Conservation (phyloP, 768 basidiomycete genomes). For the Mycena sanguinolenta region DNA sequence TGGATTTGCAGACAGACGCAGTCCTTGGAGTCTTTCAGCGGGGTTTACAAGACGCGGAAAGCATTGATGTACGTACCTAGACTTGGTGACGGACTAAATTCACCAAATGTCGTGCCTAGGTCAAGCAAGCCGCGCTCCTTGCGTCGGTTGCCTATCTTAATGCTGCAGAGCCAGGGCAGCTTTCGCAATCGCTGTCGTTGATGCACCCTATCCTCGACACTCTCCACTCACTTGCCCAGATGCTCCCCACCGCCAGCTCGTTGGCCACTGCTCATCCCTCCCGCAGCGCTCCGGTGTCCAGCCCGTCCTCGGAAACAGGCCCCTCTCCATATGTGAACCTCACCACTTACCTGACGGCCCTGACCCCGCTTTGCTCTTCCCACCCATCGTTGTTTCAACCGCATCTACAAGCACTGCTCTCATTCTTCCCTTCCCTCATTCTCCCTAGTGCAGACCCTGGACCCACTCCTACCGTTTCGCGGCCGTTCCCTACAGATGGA, state of each 20-base stretch:
- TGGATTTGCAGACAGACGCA: slow-evolving; percentile 80
- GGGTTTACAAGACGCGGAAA: slow-evolving; percentile 76
- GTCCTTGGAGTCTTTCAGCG: slow-evolving; percentile 76
- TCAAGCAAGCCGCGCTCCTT: slow-evolving; percentile 79
- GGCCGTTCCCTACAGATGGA: slow-evolving; percentile 56
- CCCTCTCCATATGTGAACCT: slow-evolving; percentile 57
- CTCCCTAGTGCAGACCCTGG: slow-evolving; percentile 68
- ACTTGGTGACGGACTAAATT: background rate
- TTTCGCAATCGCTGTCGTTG: slow-evolving; percentile 70
- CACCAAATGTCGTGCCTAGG: slow-evolving; percentile 53
- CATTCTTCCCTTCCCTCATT: slow-evolving; percentile 80
- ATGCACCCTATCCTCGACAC: slow-evolving; percentile 83
- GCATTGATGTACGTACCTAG: slow-evolving; percentile 66
- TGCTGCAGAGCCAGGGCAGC: slow-evolving; percentile 70
- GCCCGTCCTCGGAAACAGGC: slow-evolving; percentile 46
- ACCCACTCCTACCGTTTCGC: slow-evolving; percentile 62
- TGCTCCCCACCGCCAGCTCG: slow-evolving; percentile 48
- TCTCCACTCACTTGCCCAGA: slow-evolving; percentile 67
- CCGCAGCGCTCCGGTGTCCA: slow-evolving; percentile 34
- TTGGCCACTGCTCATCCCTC: slow-evolving; percentile 38
- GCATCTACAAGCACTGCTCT: slow-evolving; percentile 75
- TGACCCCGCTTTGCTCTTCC: slow-evolving; percentile 78
- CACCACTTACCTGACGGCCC: slow-evolving; percentile 73
- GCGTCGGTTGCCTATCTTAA: slow-evolving; percentile 79
- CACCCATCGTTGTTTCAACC: slow-evolving; percentile 81